Conservation (phyloP, 768 basidiomycete genomes). For the Nidula microcarpa region DNA sequence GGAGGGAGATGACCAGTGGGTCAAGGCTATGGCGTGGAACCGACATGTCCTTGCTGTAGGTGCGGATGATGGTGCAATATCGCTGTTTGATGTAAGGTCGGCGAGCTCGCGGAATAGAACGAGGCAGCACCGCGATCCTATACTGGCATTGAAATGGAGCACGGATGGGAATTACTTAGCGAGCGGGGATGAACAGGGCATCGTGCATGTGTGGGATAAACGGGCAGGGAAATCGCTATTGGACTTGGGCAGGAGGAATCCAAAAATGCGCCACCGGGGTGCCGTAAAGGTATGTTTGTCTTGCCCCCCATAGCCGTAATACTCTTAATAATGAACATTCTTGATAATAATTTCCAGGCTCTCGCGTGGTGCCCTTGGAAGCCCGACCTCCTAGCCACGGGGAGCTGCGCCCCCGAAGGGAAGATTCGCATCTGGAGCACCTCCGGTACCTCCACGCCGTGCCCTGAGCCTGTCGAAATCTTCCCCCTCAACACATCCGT, state of each 20-base stretch:
- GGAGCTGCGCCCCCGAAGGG: conserved; percentile 75
- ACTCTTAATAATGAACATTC: conserved; percentile 4
- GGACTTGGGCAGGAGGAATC: conserved; percentile 45
- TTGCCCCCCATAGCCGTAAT: not conserved
- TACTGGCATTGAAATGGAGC: conserved; percentile 78
- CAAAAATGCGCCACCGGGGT: conserved; percentile 67
- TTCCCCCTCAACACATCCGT: conserved; percentile 76
- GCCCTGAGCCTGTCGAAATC: conserved; percentile 45
- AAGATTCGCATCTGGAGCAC: conserved; percentile 67
- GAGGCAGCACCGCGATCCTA: conserved; percentile 42
- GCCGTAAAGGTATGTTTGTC: conserved; percentile 44
- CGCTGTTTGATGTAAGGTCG: conserved; percentile 61
- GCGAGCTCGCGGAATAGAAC: conserved; percentile 29
- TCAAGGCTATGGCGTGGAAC: conserved; percentile 50
- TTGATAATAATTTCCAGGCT: conserved; percentile 37
- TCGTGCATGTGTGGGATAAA: conserved; percentile 83
- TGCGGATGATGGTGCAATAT: conserved; percentile 58
- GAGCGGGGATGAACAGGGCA: conserved; percentile 82
- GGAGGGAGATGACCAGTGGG: conserved; percentile 23
- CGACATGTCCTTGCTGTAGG: conserved; percentile 62
- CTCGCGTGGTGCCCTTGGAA: conserved; percentile 90
- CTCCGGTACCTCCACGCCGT: conserved; percentile 21
- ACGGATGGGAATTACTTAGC: conserved; percentile 73
- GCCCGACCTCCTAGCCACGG: conserved; percentile 68
- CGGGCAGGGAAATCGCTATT: conserved; percentile 28